These are phyloP conservation scores for Aspergillus japonicus DNA, from an alignment of 2,329 filamentous ascomycete species.

Conservation along the genomic window DNA sequence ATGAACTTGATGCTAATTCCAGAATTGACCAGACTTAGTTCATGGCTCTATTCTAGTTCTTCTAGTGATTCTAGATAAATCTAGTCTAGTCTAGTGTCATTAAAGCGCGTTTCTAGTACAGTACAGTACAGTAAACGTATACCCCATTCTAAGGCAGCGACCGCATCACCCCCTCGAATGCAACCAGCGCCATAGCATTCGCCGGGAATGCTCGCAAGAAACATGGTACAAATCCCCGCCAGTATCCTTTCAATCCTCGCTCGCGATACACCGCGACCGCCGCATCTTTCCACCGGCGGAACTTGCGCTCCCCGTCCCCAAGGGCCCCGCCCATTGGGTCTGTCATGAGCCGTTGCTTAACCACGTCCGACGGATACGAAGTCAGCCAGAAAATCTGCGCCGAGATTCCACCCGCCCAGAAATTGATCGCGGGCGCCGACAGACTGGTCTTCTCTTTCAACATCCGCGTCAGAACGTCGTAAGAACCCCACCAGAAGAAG, in stretches of 20 bases:
- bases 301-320: conserved; percentile 66
- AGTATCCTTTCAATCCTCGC: conserved; percentile 75
- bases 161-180: conserved; percentile 90
- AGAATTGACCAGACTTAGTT: no score
- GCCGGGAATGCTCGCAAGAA: conserved; percentile 93
- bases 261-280: conserved; percentile 74
- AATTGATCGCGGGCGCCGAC: conserved; percentile 80
- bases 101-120: background rate
- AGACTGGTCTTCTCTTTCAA: conserved; percentile 67
- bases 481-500: conserved; percentile 98
- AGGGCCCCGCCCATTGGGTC: conserved; percentile 75
- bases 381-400: conserved; percentile 95
- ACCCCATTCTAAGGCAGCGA: conserved; percentile 36
- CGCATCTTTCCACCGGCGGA: conserved; percentile 75
- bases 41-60: no score
- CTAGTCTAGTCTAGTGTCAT: background rate
- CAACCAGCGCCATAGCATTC: conserved; percentile 89
- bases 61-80: no score
- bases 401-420: conserved; percentile 92
- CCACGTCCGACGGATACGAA: conserved; percentile 86
- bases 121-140: background rate
- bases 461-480: conserved; percentile 75
- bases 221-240: conserved; percentile 90
- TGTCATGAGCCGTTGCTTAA: conserved; percentile 97
- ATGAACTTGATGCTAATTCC: no score